Percentiles rank a stretch among this genome's conserved stretches.
Conservation (phyloP, 2,329 filamentous ascomycete genomes). For the Biscogniauxia marginata region DNA sequence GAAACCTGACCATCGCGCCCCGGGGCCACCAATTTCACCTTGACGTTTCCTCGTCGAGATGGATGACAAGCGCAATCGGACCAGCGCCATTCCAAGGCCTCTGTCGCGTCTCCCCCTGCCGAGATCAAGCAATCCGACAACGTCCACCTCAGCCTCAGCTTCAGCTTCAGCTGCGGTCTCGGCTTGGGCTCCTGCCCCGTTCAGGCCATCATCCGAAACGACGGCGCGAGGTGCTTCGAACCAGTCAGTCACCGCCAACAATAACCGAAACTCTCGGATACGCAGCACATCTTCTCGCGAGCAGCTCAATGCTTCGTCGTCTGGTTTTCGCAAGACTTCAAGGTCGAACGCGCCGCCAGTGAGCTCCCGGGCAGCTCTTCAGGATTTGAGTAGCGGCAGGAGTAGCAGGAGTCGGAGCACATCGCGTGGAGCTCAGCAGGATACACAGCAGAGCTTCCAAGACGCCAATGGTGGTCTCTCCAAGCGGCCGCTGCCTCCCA, state of each 20-base stretch:
- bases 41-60: slow-evolving; percentile 22
- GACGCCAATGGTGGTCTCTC: slow-evolving; percentile 18
- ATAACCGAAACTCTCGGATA: slow-evolving; percentile 22
- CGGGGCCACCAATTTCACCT: too few species aligned
- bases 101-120: slow-evolving; percentile 33
- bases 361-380: slow-evolving; percentile 21
- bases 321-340: slow-evolving; percentile 24
- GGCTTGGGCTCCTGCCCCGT: background rate
- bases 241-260: slow-evolving; percentile 14
- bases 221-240: slow-evolving; percentile 16
- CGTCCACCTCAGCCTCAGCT: slow-evolving; percentile 3
- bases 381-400: slow-evolving; percentile 15
- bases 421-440: slow-evolving; percentile 19
- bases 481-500: slow-evolving; percentile 21
- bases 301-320: slow-evolving; percentile 22
- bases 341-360: slow-evolving; percentile 21
- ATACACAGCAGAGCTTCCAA: slow-evolving; percentile 12
- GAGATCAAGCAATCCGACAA: slow-evolving; percentile 24
- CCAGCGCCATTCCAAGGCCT: slow-evolving; percentile 30
- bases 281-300: slow-evolving; percentile 28
- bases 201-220: slow-evolving; percentile 13
- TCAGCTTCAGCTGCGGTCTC: background rate
- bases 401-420: slow-evolving; percentile 19
- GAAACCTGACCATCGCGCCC: background rate
- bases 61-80: slow-evolving; percentile 26